phyloP scores from a whole-genome alignment of 2,329 filamentous ascomycete species.

The Monosporascus sp. region DNA sequence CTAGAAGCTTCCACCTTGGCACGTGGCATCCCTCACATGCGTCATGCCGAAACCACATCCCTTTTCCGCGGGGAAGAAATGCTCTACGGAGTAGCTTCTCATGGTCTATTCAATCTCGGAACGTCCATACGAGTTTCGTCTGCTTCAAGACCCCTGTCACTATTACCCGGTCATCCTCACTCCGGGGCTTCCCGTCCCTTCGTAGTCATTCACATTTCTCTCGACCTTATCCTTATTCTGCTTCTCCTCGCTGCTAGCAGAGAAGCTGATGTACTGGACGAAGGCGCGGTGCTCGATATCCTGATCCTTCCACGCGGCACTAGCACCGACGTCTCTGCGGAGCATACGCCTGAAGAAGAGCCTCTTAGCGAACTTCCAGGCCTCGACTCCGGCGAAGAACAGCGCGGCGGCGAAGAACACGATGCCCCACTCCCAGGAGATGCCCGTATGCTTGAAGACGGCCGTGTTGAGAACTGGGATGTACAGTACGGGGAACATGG shows the following conservation, averaged over 20 bases:
- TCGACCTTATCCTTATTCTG: constrained; percentile 1
- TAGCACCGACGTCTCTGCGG: constrained; percentile 12
- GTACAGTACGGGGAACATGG: constrained; percentile 49
- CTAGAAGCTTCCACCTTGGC: too few relatives aligned
- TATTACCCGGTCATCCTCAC: background rate
- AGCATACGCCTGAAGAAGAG: constrained; percentile 28
- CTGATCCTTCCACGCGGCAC: constrained; percentile 30
- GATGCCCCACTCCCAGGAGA: constrained; percentile 59
- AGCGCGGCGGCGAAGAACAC: constrained; percentile 48
- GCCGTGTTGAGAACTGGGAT: constrained; percentile 54
- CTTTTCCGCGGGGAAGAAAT: constrained; percentile 55
- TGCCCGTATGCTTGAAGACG: constrained; percentile 57
- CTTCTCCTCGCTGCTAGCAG: background rate
- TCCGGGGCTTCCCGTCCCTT: constrained; percentile 16
- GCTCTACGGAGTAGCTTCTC: constrained; percentile 60
- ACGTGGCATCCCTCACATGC: too few relatives aligned
- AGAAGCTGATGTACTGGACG: constrained; percentile 28
- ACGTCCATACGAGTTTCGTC: background rate
- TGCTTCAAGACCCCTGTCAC: background rate
- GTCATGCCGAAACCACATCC: constrained; percentile 27
- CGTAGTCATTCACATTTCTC: constrained; percentile 18
- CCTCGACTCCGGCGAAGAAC: constrained; percentile 54
- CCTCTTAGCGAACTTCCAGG: constrained; percentile 56
- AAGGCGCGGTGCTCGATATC: constrained; percentile 37
- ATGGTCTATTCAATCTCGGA: background rate